Evolutionary conservation across 2,329 filamentous ascomycete genomes (phyloP).

Genomic region (Clonostachys rhizophaga): DNA sequence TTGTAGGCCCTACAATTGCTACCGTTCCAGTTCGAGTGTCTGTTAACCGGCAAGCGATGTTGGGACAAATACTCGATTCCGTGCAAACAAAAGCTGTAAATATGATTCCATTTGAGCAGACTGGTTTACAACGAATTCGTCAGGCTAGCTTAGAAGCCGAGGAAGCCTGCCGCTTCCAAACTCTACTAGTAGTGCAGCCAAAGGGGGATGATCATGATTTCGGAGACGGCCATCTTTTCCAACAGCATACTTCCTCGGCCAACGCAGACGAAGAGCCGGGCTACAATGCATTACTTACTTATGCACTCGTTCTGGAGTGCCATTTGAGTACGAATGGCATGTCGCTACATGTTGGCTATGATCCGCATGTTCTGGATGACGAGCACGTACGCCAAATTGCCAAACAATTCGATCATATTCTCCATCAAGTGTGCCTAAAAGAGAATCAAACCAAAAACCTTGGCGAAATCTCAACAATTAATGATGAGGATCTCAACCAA

Average conservation of each 20-base stretch:
- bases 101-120: slow-evolving; percentile 13
- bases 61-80: background rate
- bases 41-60: background rate
- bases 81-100: slow-evolving; percentile 12
- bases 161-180: background rate
- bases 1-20: slow-evolving; percentile 3
- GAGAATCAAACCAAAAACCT: background rate
- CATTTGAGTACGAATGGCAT: too few species aligned
- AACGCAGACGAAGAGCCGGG: background rate
- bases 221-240: background rate
- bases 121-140: slow-evolving; percentile 10
- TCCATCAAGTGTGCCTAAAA: slow-evolving; percentile 1
- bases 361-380: too few species aligned
- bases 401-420: slow-evolving; percentile 2
- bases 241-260: background rate
- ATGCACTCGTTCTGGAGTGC: slow-evolving; percentile 1
- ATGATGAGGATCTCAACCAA: slow-evolving; percentile 1
- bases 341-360: too few species aligned
- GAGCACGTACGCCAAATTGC: slow-evolving; percentile 1
- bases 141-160: background rate
- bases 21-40: slow-evolving; percentile 3
- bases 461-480: slow-evolving; percentile 1
- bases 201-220: too few species aligned
- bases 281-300: slow-evolving; percentile 4
- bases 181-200: slow-evolving; percentile 1